Conservation (phyloP, 495 filamentous ascomycete species). For the Mycothermus thermophilus region DNA sequence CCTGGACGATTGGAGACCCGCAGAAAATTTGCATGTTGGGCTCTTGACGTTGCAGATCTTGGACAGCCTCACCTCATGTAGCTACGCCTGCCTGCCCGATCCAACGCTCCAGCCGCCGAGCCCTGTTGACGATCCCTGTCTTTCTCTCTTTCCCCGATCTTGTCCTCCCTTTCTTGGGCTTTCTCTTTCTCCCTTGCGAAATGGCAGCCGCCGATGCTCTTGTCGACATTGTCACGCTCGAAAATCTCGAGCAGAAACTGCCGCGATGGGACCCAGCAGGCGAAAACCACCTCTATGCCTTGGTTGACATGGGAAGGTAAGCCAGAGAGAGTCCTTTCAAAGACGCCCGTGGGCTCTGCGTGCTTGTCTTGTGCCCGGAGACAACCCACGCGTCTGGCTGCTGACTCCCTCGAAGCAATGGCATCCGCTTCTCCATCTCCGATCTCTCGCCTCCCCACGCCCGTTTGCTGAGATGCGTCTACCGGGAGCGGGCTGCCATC, state of each 20-base stretch:
- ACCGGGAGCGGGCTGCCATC: slow-evolving; percentile 62
- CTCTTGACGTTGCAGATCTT: too few relatives aligned
- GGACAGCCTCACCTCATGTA: too few relatives aligned
- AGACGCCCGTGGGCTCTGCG: background rate
- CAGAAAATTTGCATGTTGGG: too few relatives aligned
- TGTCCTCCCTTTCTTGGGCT: too few relatives aligned
- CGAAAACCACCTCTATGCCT: slow-evolving; percentile 35
- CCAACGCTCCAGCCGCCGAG: too few relatives aligned
- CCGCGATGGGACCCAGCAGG: slow-evolving; percentile 29
- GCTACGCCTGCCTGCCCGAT: too few relatives aligned
- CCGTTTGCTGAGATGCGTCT: slow-evolving; percentile 62
- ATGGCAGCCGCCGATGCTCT: slow-evolving; percentile 6
- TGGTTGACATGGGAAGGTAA: slow-evolving; percentile 70
- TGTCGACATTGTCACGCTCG: slow-evolving; percentile 33
- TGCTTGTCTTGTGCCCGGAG: background rate
- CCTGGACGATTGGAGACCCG: too few relatives aligned
- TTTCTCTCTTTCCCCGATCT: too few relatives aligned
- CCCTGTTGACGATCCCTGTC: too few relatives aligned
- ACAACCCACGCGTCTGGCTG: slow-evolving; percentile 2
- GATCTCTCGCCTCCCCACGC: slow-evolving; percentile 54
- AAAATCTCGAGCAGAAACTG: slow-evolving; percentile 36
- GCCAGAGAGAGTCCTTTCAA: slow-evolving; percentile 4
- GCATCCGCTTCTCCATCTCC: slow-evolving; percentile 85
- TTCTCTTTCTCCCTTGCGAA: too few relatives aligned
- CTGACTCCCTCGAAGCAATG: slow-evolving; percentile 50